A percentile compares a stretch with the other conserved stretches of the same genome.
Conservation (phyloP, 495 filamentous ascomycete genomes). For the Aspergillus funiculosus region DNA sequence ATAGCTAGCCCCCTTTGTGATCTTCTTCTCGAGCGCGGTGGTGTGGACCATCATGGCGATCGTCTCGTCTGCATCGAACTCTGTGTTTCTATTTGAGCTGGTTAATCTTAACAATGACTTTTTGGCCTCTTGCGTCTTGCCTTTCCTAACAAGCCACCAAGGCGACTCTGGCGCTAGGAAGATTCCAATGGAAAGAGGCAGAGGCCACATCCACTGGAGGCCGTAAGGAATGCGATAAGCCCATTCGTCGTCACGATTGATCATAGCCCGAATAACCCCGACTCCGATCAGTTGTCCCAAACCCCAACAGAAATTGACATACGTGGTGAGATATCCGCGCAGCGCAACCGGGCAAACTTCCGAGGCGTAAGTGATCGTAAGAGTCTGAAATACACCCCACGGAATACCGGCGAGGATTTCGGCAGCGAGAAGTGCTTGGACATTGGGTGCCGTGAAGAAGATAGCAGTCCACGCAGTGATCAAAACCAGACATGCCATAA, state of each 20-base stretch:
- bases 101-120: slow-evolving; percentile 61
- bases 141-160: slow-evolving; percentile 77
- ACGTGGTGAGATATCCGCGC: slow-evolving; percentile 69
- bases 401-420: slow-evolving; percentile 75
- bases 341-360: slow-evolving; percentile 71
- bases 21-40: slow-evolving; percentile 65
- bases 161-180: slow-evolving; percentile 69
- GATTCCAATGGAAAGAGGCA: slow-evolving; percentile 66
- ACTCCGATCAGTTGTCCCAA: slow-evolving; percentile 70
- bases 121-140: slow-evolving; percentile 62
- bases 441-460: slow-evolving; percentile 69
- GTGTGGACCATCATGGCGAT: slow-evolving; percentile 84
- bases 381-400: slow-evolving; percentile 79
- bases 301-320: slow-evolving; percentile 81
- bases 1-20: slow-evolving; percentile 63
- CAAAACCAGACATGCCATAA: slow-evolving; percentile 60
- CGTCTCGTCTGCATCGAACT: slow-evolving; percentile 69
- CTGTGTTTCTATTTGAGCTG: slow-evolving; percentile 46
- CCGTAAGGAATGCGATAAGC: slow-evolving; percentile 65
- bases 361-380: slow-evolving; percentile 74
- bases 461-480: slow-evolving; percentile 66
- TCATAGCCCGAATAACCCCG: slow-evolving; percentile 64
- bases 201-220: slow-evolving; percentile 82
- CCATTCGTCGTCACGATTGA: slow-evolving; percentile 55
- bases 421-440: slow-evolving; percentile 61